Evolutionary conservation across 768 basidiomycete species (phyloP).

Genomic region (Thelephora aurantiotincta): DNA sequence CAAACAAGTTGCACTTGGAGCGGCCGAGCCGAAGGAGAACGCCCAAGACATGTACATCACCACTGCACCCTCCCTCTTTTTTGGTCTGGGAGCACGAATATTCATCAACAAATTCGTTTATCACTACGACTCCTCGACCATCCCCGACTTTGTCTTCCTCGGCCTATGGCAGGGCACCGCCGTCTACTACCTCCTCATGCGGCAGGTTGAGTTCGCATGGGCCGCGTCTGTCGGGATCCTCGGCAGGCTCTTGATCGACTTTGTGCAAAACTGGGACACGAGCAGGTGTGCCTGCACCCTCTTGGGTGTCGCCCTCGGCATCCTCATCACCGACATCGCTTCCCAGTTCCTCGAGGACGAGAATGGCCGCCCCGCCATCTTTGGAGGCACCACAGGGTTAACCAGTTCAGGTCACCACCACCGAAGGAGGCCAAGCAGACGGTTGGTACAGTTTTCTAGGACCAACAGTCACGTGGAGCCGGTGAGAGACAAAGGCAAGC

Average conservation of each 20-base stretch:
- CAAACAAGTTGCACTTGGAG: no score
- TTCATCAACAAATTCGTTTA: conserved; percentile 42
- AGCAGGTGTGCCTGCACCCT: conserved; percentile 43
- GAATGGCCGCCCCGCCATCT: conserved; percentile 8
- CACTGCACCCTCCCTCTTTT: conserved; percentile 53
- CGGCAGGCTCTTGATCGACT: conserved; percentile 53
- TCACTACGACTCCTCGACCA: conserved; percentile 23
- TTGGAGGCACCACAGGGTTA: conserved; percentile 10
- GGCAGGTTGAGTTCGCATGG: conserved; percentile 37
- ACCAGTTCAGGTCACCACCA: conserved; percentile 5
- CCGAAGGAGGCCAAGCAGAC: neutral
- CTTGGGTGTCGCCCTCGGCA: conserved; percentile 53
- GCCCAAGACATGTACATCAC: conserved; percentile 24
- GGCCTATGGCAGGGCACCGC: conserved; percentile 69
- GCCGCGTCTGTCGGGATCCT: conserved; percentile 42
- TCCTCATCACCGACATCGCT: conserved; percentile 57
- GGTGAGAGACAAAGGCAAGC: neutral
- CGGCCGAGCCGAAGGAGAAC: neutral
- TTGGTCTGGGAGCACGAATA: conserved; percentile 65
- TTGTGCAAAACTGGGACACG: conserved; percentile 36
- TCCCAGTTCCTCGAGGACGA: conserved; percentile 45
- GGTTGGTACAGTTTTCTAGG: neutral
- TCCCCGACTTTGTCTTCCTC: conserved; percentile 48
- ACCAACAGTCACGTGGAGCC: neutral
- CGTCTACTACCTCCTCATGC: conserved; percentile 49